A percentile compares a stretch with the other conserved stretches of the same genome.
Conservation (phyloP, 2,329 filamentous ascomycete genomes). For the Graphilbum sp. region DNA sequence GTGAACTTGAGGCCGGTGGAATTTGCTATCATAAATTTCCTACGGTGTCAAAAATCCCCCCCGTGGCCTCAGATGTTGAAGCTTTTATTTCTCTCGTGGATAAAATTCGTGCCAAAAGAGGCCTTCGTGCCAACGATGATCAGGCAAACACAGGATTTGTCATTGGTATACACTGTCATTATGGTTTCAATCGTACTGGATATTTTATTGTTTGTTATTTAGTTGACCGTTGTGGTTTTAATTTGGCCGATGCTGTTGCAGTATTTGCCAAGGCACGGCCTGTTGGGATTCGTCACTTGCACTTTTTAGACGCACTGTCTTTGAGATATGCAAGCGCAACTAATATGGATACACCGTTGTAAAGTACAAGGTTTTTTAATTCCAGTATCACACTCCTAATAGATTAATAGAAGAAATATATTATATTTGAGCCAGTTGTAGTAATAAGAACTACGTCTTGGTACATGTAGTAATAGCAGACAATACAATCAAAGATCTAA, state of each 20-base stretch:
- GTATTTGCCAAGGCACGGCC: constrained; percentile 57
- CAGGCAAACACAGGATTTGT: too few relatives aligned
- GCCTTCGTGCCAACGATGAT: constrained; percentile 16
- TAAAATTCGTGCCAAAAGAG: constrained; percentile 39
- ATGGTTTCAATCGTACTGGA: constrained; percentile 87
- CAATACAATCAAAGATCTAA: too few relatives aligned
- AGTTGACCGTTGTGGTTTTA: constrained; percentile 61
- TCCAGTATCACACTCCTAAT: too few relatives aligned
- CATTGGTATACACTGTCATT: constrained; percentile 89
- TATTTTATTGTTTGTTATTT: constrained; percentile 84
- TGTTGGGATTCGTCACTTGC: constrained; percentile 74
- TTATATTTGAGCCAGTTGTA: too few relatives aligned
- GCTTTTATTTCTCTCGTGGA: constrained; percentile 41
- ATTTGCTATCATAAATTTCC: constrained; percentile 74
- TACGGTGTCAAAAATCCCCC: constrained; percentile 82
- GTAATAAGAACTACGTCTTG: too few relatives aligned
- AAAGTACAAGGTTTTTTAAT: too few relatives aligned
- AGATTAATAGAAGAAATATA: too few relatives aligned
- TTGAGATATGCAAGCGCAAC: constrained; percentile 43
- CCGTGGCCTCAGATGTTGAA: constrained; percentile 36
- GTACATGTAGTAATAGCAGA: too few relatives aligned
- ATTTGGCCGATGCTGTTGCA: constrained; percentile 61
- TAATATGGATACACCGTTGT: too few relatives aligned
- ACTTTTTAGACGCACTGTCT: constrained; percentile 74
- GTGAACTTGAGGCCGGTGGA: constrained; percentile 46